phyloP scores from a whole-genome alignment of 176 grass and related monocot species.

The Phragmites australis region DNA sequence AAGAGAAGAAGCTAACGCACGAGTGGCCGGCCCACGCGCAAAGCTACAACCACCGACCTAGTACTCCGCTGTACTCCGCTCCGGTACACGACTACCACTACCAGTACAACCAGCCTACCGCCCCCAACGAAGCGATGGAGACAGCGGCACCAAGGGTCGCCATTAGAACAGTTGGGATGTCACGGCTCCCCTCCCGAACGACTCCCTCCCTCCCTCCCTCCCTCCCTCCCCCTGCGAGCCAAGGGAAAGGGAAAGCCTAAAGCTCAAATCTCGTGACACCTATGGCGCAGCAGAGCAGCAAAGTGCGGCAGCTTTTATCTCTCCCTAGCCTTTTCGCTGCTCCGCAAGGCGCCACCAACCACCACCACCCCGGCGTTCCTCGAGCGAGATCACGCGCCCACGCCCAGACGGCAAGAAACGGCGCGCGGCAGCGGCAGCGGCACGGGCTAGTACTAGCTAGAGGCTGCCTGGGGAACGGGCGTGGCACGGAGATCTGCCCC shows the following conservation, averaged over 20 bases:
- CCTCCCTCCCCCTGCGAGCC: not conserved
- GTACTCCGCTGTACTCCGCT: slow-evolving; percentile 9
- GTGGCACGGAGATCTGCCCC: slow-evolving; percentile 6
- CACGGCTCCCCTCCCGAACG: not conserved
- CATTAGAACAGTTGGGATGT: slow-evolving; percentile 39
- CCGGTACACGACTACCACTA: not conserved
- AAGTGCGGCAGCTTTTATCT: slow-evolving; percentile 22
- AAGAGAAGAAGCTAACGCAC: not conserved
- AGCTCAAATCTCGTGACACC: slow-evolving; percentile 30
- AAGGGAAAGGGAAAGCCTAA: not conserved
- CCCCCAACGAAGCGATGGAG: slow-evolving; percentile 3
- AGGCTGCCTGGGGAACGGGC: not conserved
- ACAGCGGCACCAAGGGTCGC: slow-evolving; percentile 23
- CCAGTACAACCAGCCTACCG: not conserved
- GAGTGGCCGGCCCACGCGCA: slow-evolving; percentile 16
- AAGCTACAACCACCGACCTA: slow-evolving; percentile 20
- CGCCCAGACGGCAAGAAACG: slow-evolving; percentile 24
- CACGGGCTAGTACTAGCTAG: not conserved
- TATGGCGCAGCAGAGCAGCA: slow-evolving; percentile 25
- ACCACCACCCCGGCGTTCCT: not conserved
- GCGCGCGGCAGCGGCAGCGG: not conserved
- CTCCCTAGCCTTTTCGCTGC: not conserved
- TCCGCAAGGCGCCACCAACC: slow-evolving; percentile 17
- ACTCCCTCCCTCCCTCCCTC: not conserved
- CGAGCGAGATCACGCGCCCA: not conserved